phyloP scores from a whole-genome alignment of 2,329 filamentous ascomycete species.

The Aspergillus awamori region DNA sequence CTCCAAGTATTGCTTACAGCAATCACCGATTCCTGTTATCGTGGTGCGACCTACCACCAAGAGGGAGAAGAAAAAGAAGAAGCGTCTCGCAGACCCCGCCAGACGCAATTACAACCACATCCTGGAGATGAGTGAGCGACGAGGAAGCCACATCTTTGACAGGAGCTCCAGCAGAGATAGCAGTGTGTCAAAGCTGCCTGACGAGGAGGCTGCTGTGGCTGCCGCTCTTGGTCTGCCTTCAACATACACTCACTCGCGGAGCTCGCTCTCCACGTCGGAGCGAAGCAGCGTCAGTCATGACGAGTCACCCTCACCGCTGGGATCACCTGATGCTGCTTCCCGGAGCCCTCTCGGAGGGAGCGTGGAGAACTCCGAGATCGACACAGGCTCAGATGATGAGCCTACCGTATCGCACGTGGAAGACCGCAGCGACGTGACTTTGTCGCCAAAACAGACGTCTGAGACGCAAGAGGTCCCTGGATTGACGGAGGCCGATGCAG shows the following conservation, averaged over 20 bases:
- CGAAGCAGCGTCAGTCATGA: slow-evolving; percentile 38
- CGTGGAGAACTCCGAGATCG: slow-evolving; percentile 29
- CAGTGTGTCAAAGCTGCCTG: slow-evolving; percentile 47
- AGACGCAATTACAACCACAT: slow-evolving; percentile 78
- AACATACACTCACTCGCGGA: slow-evolving; percentile 35
- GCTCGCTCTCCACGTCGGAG: slow-evolving; percentile 40
- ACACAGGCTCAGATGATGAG: slow-evolving; percentile 24
- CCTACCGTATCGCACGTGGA: slow-evolving; percentile 6
- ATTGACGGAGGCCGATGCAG: not conserved
- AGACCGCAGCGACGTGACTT: not conserved
- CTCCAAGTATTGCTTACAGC: slow-evolving; percentile 92
- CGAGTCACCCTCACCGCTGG: slow-evolving; percentile 27
- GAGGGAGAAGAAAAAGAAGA: slow-evolving; percentile 85
- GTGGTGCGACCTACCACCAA: slow-evolving; percentile 87
- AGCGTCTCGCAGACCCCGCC: slow-evolving; percentile 74
- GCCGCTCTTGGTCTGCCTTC: slow-evolving; percentile 51
- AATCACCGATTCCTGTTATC: slow-evolving; percentile 89
- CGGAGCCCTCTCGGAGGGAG: slow-evolving; percentile 27
- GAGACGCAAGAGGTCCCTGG: slow-evolving; percentile 3
- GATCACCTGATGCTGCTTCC: slow-evolving; percentile 31
- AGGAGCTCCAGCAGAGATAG: slow-evolving; percentile 51
- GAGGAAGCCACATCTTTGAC: slow-evolving; percentile 57
- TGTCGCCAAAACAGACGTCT: not conserved
- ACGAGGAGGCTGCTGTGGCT: slow-evolving; percentile 55
- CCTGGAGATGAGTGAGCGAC: slow-evolving; percentile 63